Evolutionary conservation across 139 green algal species (phyloP).

Genomic region (Picochlorum sp.): DNA sequence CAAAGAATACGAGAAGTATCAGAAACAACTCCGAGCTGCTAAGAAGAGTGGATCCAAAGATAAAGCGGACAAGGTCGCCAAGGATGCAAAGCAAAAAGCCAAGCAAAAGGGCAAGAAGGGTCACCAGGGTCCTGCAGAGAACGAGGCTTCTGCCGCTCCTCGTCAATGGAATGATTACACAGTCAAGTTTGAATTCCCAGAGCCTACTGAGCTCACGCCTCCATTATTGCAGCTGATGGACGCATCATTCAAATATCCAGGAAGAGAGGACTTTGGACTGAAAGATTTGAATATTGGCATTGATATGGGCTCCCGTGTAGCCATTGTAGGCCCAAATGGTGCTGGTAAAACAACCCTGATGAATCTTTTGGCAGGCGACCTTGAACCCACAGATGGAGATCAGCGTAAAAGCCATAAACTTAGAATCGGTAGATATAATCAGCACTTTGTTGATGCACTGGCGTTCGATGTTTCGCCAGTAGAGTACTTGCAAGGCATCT

Average conservation of each 20-base stretch:
- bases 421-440: slow-evolving; percentile 88
- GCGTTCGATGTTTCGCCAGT: slow-evolving; percentile 90
- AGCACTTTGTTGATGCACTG: slow-evolving; percentile 98
- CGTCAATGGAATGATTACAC: slow-evolving; percentile 75
- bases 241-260: slow-evolving; percentile 93
- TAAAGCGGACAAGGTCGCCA: slow-evolving; percentile 47
- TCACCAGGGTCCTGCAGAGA: slow-evolving; percentile 38
- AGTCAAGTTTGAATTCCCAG: slow-evolving; percentile 91
- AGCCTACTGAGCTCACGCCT: slow-evolving; percentile 80
- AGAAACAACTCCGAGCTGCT: slow-evolving; percentile 92
- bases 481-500: slow-evolving; percentile 72
- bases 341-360: slow-evolving; percentile 90
- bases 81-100: slow-evolving; percentile 54
- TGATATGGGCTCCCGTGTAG: slow-evolving; percentile 93
- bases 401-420: slow-evolving; percentile 84
- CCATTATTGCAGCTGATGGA: slow-evolving; percentile 80
- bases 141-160: slow-evolving; percentile 22
- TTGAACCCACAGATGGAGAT: slow-evolving; percentile 80
- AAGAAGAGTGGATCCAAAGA: slow-evolving; percentile 63
- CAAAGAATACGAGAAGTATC: slow-evolving; percentile 73
- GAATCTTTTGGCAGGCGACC: slow-evolving; percentile 92
- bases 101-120: slow-evolving; percentile 32
- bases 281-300: slow-evolving; percentile 93
- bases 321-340: slow-evolving; percentile 96
- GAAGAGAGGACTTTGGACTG: slow-evolving; percentile 83